These are phyloP conservation scores for Pichia inconspicua DNA, from an alignment of 1,139 yeast species.

Conservation along the genomic window DNA sequence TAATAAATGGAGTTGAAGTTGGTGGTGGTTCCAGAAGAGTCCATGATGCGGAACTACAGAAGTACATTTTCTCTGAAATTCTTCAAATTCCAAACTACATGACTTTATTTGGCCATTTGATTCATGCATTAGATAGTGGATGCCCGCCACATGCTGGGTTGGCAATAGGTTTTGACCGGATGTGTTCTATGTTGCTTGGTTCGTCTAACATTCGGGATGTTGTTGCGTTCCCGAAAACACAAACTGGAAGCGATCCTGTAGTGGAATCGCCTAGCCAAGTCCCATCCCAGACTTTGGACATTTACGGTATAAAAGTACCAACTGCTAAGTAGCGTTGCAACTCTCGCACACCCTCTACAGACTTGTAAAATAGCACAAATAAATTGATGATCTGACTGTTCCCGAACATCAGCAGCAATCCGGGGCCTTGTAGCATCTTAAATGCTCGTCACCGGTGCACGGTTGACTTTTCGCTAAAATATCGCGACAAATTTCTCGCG, in stretches of 20 bases:
- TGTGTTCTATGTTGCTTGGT: conserved; percentile 83
- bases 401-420: too few species aligned
- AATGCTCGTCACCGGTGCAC: too few species aligned
- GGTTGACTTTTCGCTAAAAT: too few species aligned
- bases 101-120: conserved; percentile 74
- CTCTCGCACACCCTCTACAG: too few species aligned
- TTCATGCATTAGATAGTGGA: conserved; percentile 77
- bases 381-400: too few species aligned
- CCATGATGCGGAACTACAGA: conserved; percentile 76
- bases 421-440: too few species aligned
- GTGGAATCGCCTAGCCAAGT: conserved; percentile 79
- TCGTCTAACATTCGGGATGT: conserved; percentile 79
- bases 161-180: conserved; percentile 89
- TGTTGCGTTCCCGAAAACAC: conserved; percentile 91
- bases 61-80: conserved; percentile 53
- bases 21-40: conserved; percentile 98
- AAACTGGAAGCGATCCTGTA: conserved; percentile 79
- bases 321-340: not conserved
- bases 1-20: conserved; percentile 86
- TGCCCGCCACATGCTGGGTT: conserved; percentile 99
- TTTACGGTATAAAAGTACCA: conserved; percentile 36
- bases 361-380: too few species aligned
- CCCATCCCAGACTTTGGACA: conserved; percentile 37
- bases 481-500: too few species aligned
- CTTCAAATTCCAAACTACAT: conserved; percentile 48